These are phyloP conservation scores for Pleurotus platypus DNA, from an alignment of 768 basidiomycete genomes.

Conservation along the genomic window DNA sequence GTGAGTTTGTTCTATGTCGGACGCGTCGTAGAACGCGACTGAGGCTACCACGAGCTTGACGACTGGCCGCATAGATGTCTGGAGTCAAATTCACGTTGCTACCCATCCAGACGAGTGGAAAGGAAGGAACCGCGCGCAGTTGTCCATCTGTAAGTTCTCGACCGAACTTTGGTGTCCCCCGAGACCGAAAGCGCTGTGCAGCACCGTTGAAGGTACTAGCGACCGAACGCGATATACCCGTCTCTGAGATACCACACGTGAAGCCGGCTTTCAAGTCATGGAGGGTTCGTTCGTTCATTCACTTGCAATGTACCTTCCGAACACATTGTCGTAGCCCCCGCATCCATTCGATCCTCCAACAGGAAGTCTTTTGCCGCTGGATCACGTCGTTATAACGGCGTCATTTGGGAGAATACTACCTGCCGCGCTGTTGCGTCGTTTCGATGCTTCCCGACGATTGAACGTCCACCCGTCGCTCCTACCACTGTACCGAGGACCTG, in stretches of 20 bases:
- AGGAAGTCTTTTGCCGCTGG: constrained; percentile 22
- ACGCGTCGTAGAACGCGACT: constrained; percentile 10
- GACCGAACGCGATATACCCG: constrained; percentile 46
- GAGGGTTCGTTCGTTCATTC: constrained; percentile 39
- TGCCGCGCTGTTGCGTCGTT: constrained; percentile 52
- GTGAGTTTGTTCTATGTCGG: constrained; percentile 29
- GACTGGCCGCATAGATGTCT: constrained; percentile 56
- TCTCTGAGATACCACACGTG: constrained; percentile 57
- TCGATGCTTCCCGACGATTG: constrained; percentile 55
- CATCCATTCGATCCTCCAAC: constrained; percentile 17
- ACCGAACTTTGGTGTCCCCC: background rate
- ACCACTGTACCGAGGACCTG: constrained; percentile 85
- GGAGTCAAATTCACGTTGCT: constrained; percentile 63
- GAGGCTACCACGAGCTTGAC: background rate
- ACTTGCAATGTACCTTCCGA: background rate
- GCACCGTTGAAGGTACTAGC: constrained; percentile 71
- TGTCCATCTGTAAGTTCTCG: constrained; percentile 52
- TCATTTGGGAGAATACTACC: constrained; percentile 90
- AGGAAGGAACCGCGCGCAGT: constrained; percentile 56
- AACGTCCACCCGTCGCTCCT: constrained; percentile 91
- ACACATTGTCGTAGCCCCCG: constrained; percentile 26
- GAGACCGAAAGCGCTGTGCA: constrained; percentile 22
- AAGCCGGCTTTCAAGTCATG: constrained; percentile 62
- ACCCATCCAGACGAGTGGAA: constrained; percentile 68
- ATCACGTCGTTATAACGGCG: constrained; percentile 76